Evolutionary conservation across 1,284 basidiomycete species (phyloP), one percentile per base, ranked within the genome.

Genomic region (Moesziomyces aphidis): DNA sequence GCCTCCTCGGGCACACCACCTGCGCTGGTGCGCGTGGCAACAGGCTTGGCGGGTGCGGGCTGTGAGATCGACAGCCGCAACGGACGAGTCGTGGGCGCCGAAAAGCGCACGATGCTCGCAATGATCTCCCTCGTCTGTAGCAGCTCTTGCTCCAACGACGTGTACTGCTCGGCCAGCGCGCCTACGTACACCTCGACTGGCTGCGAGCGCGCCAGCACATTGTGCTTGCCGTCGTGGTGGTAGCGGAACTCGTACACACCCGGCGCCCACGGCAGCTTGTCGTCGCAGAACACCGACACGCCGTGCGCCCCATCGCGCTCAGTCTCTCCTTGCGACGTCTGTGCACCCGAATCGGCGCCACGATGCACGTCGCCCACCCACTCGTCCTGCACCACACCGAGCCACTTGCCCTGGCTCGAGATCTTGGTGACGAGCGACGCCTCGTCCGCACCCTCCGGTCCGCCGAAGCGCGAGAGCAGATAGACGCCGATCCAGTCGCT

Each of bases 401-500:
- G 87, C 97, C 97, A 99, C 87, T 92, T 91, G 39, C 96, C 95
- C 76, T 92, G 87, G 3, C 92, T 93, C 5, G 91, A 91, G n/a
- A 92, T 91, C 65, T 91, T 90, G 4, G 97, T 99, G 2, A 83
- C 73, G 22, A 73, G 57, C 13, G 54, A 44, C 8, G 55, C 36
- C 26, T 73, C 73, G 15, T 79, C 61, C 3, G 63, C 64, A 1
- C 63, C 68, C 15, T 55, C 22, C 49, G 51, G 43, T 15, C 58
- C 65, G 28, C 74, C 74, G 43, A 80, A 70, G 9, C 79, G 57
- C 13, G 56, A 61, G 5, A 81, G 51, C 1, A 69, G 63, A 81
- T 97, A 97, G 46, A 99, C 89, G 13, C 95, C 97, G 77, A 99
- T 93, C 97, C 96, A 99, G 85, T 99, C 96, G 77, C 91, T 90